Evolutionary conservation across 192 early-diverging fungal genomes (phyloP), one percentile per base, ranked within the genome.

Genomic region (Thoreauomyces humboldtii): DNA sequence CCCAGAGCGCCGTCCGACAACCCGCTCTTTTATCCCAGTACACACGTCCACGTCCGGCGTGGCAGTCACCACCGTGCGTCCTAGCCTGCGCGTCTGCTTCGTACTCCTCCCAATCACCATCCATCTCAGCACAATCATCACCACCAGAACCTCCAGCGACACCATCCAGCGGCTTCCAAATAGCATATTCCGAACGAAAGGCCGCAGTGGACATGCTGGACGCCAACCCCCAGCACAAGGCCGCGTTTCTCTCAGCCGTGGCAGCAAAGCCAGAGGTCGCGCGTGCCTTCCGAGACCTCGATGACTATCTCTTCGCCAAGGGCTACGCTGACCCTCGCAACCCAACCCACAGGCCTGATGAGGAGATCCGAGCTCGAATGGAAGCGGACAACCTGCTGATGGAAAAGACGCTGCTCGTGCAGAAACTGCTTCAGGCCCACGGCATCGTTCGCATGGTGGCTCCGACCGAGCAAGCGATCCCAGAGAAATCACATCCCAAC

Each of bases 351-450:
- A 52, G 33, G 61, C 46, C 48, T 2, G 48, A 63, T 36, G 46
- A 27, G 47, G 61, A 22, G 19, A 63, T 50, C 29, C 29, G 46
- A 17, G 31, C 31, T 4, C 46, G 61, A 14, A 63, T 63, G 61
- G 12, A 63, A 36, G 15, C 3, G 7, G 61, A 63, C 35, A 46
- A 15, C 0, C 24, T 63, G 35, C n/a, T 63, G 24, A 4, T 37
- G 12, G 61, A 63, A 37, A 63, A 63, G 61, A 63, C 47, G 31
- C 32, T 51, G 61, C 0, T 53, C 1, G 47, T 63, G 46, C 47
- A 52, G 33, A 63, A 53, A 34, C 35, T 63, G 47, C 25, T 63
- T 22, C 42, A 24, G 12, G 24, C 38, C 7, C 61, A 63, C 24
- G 61, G 61, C 29, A 52, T 63, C 31, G 33, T 63, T 17, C 38